Evolutionary conservation across 805 yeast genomes (phyloP), one percentile per base, ranked within the genome.

Genomic region (Pichia californica): DNA sequence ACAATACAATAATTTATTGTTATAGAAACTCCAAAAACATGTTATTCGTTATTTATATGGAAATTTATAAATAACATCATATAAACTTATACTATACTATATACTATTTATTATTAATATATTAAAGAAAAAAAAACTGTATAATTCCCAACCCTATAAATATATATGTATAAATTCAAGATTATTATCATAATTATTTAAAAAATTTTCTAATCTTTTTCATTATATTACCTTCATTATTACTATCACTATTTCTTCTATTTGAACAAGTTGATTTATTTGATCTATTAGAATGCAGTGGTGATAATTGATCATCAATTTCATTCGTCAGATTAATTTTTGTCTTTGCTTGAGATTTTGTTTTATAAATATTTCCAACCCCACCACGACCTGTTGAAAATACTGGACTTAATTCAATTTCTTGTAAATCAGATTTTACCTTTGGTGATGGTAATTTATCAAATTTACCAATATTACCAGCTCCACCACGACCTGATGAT

Each of bases 401-500:
- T 43, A 65, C 69, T 37, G 60, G 66, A 40, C 63, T 62, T 41
- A 61, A 58, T 51, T 64, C 63, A 8, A 53, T 61, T 68, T 33
- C 72, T 66, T 48, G 61, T 63, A 25, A 68, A 59, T 18, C 62
- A 23, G 68, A 61, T 42, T 61, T 68, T 14, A 51, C 46, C 28
- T 49, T 55, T 4, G 79, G 79, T 10, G 73, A 67, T 3, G 78
- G 80, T 2, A 63, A 54, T 28, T 62, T 61, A 31, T 59, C 58
- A 7, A 70, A 61, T 27, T 68, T 62, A 40, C 66, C 58, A 38
- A 74, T 67, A 52, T 76, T 76, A 13, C 78, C 79, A 4, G 75
- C 76, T 9, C 81, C 81, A 26, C 81, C 81, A 50, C 81, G 61
- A 7, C 81, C 80, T 0, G 79, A 70, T n/a, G 77, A 68, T 45